Percentiles rank a stretch among this genome's conserved stretches.
Evolutionary conservation across 345 rosid species (phyloP).

Genomic region (Sapria himalayana): DNA sequence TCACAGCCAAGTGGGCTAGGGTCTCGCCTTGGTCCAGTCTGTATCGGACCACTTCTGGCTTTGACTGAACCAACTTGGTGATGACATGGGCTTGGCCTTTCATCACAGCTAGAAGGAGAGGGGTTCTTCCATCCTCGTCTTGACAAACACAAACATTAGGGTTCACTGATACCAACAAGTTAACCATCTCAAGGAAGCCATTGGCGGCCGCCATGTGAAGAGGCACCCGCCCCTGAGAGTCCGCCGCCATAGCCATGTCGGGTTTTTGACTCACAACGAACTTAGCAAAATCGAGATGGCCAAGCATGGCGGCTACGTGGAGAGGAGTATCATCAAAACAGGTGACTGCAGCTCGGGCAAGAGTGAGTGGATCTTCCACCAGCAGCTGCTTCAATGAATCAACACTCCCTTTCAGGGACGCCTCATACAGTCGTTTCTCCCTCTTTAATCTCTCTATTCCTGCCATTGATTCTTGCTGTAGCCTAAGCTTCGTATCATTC

Average conservation of each 20-base stretch:
- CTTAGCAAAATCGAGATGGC: conserved; percentile 10
- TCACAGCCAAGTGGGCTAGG: conserved; percentile 11
- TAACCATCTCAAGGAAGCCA: conserved; percentile 10
- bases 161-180: conserved; percentile 3
- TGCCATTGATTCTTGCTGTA: too few species aligned
- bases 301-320: conserved; percentile 10
- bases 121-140: conserved; percentile 12
- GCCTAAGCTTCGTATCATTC: too few species aligned
- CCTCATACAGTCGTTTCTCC: conserved; percentile 10
- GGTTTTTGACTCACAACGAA: conserved; percentile 11
- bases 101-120: conserved; percentile 12
- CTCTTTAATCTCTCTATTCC: not conserved
- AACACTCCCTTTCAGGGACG: conserved; percentile 9
- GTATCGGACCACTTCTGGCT: conserved; percentile 1
- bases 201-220: conserved; percentile 20
- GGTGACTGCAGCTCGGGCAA: conserved; percentile 11
- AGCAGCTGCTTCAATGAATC: conserved; percentile 6
- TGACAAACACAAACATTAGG: conserved; percentile 5
- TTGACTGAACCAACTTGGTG: conserved; percentile 4
- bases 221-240: conserved; percentile 10
- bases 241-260: conserved; percentile 10
- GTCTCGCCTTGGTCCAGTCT: conserved; percentile 11
- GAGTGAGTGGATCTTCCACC: conserved; percentile 11
- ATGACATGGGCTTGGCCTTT: conserved; percentile 12
- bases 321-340: conserved; percentile 13